Evolutionary conservation across 2,329 filamentous ascomycete genomes (phyloP).

Genomic region (Teratosphaeriaceae sp.): DNA sequence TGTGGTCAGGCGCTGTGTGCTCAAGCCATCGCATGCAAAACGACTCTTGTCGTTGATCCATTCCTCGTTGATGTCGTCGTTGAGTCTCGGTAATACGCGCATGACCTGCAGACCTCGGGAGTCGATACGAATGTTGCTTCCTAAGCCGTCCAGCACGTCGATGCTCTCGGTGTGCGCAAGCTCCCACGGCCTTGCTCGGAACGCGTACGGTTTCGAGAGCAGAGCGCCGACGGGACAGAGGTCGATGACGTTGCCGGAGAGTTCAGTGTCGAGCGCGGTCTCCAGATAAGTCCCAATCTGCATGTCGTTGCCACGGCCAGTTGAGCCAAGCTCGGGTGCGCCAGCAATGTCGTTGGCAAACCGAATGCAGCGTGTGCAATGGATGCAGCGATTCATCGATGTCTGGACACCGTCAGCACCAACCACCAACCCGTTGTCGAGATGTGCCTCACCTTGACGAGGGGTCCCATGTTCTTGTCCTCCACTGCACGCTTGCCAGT

Average conservation of each 20-base stretch:
- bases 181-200: slow-evolving; percentile 95
- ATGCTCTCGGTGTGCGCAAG: slow-evolving; percentile 93
- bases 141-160: slow-evolving; percentile 86
- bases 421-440: not conserved
- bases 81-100: slow-evolving; percentile 85
- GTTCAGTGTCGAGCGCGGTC: slow-evolving; percentile 83
- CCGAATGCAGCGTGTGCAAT: slow-evolving; percentile 95
- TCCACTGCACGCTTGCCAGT: slow-evolving; percentile 95
- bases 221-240: slow-evolving; percentile 95
- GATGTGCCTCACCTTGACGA: slow-evolving; percentile 63
- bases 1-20: slow-evolving; percentile 91
- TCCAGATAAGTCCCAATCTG: slow-evolving; percentile 98
- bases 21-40: slow-evolving; percentile 93
- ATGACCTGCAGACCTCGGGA: slow-evolving; percentile 92
- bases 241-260: slow-evolving; percentile 97
- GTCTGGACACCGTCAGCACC: slow-evolving; percentile 46
- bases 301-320: slow-evolving; percentile 91
- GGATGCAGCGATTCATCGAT: slow-evolving; percentile 99
- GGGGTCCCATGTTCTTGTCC: slow-evolving; percentile 97
- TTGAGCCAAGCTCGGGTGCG: slow-evolving; percentile 89
- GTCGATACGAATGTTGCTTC: slow-evolving; percentile 92
- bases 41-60: slow-evolving; percentile 99
- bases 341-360: slow-evolving; percentile 97
- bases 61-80: slow-evolving; percentile 98
- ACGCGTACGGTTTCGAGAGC: slow-evolving; percentile 95